Base-by-base conservation (phyloP, 257 asterid genomes). In the Penstemon eatonii region DNA sequence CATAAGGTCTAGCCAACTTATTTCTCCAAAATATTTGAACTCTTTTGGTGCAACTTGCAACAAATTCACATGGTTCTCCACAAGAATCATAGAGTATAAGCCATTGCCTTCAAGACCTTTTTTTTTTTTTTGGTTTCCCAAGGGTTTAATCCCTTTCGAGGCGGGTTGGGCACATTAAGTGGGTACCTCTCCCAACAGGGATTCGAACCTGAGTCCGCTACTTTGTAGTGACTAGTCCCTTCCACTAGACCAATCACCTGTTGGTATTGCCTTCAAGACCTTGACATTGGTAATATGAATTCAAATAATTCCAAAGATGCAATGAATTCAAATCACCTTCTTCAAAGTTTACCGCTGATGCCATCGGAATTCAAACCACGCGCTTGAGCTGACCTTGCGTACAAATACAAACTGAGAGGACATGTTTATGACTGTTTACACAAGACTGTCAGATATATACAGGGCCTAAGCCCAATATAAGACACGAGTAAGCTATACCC, bases 31-130 rank as follows among this genome's bases (percentile, higher is more conserved):
- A 63, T 68, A 18, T 19, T 45, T 39, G 45, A 43, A 55, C 15
- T 12, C 15, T 13, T 61, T 61, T 60, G 65, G 40, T 8, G 8
- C 47, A 74, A 25, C 13, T n/a, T 49, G 50, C 8, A 41, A 65
- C 56, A 70, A 56, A 58, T 71, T 58, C 40, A 58, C 33, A 50
- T n/a, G 18, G 59, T 51, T 64, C 38, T 50, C 54, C 47, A 74
- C 56, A 37, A 58, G 40, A 18, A 38, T 19, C 5, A 38, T 13
- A 38, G 51, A 15, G 37, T 8, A 47, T 37, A 60, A 49, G 11
- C 25, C 19, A 37, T 7, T 7, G 46, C 40, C 66, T 51, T 60
- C 45, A 40, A 60, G 54, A 54, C 47, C 18, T n/a, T n/a, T n/a
- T n/a, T n/a, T n/a, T n/a, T n/a, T n/a, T n/a, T n/a, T n/a, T n/a